Evolutionary conservation across 345 rosid genomes (phyloP), one percentile per base, ranked within the genome.

Genomic region (Euphorbia pulcherrima): DNA sequence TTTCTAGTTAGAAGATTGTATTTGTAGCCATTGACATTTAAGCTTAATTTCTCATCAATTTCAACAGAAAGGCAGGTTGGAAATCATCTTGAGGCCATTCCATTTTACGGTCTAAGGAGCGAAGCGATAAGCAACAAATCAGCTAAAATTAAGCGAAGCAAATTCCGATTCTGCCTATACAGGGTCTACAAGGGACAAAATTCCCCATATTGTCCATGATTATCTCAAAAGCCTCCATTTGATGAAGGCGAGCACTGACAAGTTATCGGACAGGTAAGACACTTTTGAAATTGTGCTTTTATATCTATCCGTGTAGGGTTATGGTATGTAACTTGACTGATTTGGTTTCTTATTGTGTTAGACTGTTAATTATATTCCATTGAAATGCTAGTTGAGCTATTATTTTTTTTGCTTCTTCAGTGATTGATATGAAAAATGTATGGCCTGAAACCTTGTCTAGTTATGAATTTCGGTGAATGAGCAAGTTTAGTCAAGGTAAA

Each of bases 1-100:
- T n/a, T n/a, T n/a, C n/a, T n/a, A n/a, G n/a, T n/a, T n/a, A n/a
- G n/a, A n/a, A n/a, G n/a, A n/a, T n/a, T n/a, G n/a, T n/a, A n/a
- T n/a, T n/a, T n/a, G n/a, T n/a, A n/a, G n/a, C n/a, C n/a, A n/a
- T n/a, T 65, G 61, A 41, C 47, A 51, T 63, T n/a, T 30, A 67
- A 52, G 65, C 75, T 75, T 79, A 68, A 72, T 78, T 73, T 69
- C n/a, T n/a, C n/a, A n/a, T n/a, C n/a, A n/a, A n/a, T n/a, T 68
- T 60, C 74, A 64, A 72, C 80, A 73, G 90, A 88, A 83, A 86
- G 83, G 74, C 87, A 85, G 79, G n/a, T n/a, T n/a, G n/a, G n/a
- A n/a, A 89, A 67, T 79, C 92, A 87, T 79, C 88, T 89, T 28
- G 92, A 89, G 78, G 97, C 95, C n/a, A 80, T 88, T 78, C 97